Evolutionary conservation across 805 yeast species (phyloP), one percentile per base, ranked within the genome.

Genomic region (Candida insectalens): DNA sequence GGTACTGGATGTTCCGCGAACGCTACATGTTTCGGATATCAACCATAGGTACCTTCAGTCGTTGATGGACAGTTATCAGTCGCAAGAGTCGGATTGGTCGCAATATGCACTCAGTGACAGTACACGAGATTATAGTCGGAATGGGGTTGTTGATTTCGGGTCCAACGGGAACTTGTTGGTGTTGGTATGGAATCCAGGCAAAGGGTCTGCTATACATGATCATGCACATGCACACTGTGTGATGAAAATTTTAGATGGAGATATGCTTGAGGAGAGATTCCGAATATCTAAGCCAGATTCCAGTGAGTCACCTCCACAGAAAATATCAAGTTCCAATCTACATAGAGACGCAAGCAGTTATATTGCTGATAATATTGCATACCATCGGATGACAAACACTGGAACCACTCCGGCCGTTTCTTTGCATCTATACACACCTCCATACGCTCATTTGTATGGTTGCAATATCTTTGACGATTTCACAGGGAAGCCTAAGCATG

Each of bases 161-260:
- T 69, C 69, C 13, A 73, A 72, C 46, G 95, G 83, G 27, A 77
- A 79, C 46, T 59, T 80, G 36, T 62, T 80, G 34, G 55, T 80
- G 12, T 55, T 80, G 33, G 84, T 78, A 15, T 80, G 89, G 89
- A 65, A 68, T 34, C 85, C 87, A 1, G 74, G 74, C 6, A 64
- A 66, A 45, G 65, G 74, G 18, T 72, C 82, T 16, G 67, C 71
- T 32, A 73, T 80, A 39, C 89, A 80, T 51, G 84, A 78, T 53
- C 89, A 80, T 45, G 83, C 85, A 15, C 65, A 70, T 35, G 84
- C 87, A 9, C 85, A 80, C 55, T 80, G 89, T 55, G 67, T 78
- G 39, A 78, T 80, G 75, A 79, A 79, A 53, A 62, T 80, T 29
- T 59, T 80, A 40, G 61, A 68, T 44, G 88, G 88, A 6, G 51